Evolutionary conservation across 164 flowering plant genomes (phyloP), one percentile per base, ranked within the genome.

Genomic region (Nymphaea colorata): DNA sequence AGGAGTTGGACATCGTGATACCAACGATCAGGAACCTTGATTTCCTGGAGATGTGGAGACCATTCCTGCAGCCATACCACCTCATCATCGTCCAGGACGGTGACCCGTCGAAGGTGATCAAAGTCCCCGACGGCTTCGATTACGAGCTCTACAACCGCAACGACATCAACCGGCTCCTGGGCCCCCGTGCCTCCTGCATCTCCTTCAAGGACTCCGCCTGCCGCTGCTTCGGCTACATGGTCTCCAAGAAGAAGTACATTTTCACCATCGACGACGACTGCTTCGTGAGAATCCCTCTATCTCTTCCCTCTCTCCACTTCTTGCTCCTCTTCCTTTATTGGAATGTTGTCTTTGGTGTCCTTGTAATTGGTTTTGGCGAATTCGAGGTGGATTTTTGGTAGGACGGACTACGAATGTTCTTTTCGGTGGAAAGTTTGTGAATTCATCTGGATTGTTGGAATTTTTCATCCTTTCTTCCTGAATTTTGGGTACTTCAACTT

Each of bases 121-220:
- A 77, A 42, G 93, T 90, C 43, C 96, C 96, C 15, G 87, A 85
- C 0, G 96, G 96, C 0, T 90, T 85, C 71, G 90, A 90, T 62
- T 90, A 87, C 68, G 96, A 90, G 79, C 88, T 90, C 70, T 86
- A 87, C 70, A 90, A 90, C 63, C 78, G 96, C 3, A 82, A 90
- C 51, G 96, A 90, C 59, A 84, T 90, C 53, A 86, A 90, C 75
- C 70, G 75, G 69, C 82, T 90, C 71, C 72, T 90, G 55, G 93
- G 96, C 8, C 96, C 93, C 18, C 86, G 81, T 77, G 85, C 96
- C 41, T 75, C 79, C 10, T 90, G 96, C 76, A 89, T 89, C 72
- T 87, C 96, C 64, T 89, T 90, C 77, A 90, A 90, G 87, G 96
- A 87, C 73, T 90, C 96, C 44, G 96, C 96, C 62, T 90, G 96